Evolutionary conservation across 2,329 filamentous ascomycete genomes (phyloP).

Genomic region (Acephala macrosclerotiorum): DNA sequence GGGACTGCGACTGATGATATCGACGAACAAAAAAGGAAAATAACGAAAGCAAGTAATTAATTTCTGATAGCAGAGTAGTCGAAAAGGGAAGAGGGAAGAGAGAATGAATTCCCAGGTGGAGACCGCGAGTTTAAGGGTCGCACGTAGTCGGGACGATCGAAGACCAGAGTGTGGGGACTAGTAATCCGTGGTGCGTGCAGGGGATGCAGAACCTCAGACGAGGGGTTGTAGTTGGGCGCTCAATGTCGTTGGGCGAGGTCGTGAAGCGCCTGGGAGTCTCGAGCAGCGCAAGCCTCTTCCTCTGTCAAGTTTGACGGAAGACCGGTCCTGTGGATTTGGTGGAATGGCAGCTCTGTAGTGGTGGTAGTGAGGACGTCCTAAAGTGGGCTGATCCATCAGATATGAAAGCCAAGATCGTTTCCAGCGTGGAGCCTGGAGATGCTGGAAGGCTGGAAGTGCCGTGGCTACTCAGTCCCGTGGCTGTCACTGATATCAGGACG

Average conservation of each 20-base stretch:
- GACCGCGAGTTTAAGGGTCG: slow-evolving; percentile 32
- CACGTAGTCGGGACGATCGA: slow-evolving; percentile 28
- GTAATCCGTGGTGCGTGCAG: slow-evolving; percentile 28
- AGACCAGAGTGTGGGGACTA: slow-evolving; percentile 37
- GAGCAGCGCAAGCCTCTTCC: slow-evolving; percentile 33
- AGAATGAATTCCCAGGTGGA: slow-evolving; percentile 20
- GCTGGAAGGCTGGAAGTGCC: slow-evolving; percentile 25
- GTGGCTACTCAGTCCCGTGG: slow-evolving; percentile 24
- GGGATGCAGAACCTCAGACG: slow-evolving; percentile 31
- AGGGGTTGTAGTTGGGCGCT: slow-evolving; percentile 20
- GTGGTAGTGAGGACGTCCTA: slow-evolving; percentile 8
- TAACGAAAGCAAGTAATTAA: slow-evolving; percentile 29
- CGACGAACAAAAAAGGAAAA: slow-evolving; percentile 23
- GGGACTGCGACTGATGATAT: slow-evolving; percentile 5
- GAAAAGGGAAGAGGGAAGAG: slow-evolving; percentile 22
- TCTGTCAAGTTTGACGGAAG: slow-evolving; percentile 24
- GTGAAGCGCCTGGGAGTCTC: slow-evolving; percentile 28
- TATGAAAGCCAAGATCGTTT: slow-evolving; percentile 17
- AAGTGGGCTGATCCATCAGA: slow-evolving; percentile 18
- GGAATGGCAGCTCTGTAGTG: slow-evolving; percentile 12
- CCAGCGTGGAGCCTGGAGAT: neutral
- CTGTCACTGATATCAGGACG: slow-evolving; percentile 15
- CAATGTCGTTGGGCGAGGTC: slow-evolving; percentile 29
- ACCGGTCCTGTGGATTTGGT: slow-evolving; percentile 2
- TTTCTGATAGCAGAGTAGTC: slow-evolving; percentile 14